Conservation (phyloP, 75 land plant species). For the Larix kaempferi region DNA sequence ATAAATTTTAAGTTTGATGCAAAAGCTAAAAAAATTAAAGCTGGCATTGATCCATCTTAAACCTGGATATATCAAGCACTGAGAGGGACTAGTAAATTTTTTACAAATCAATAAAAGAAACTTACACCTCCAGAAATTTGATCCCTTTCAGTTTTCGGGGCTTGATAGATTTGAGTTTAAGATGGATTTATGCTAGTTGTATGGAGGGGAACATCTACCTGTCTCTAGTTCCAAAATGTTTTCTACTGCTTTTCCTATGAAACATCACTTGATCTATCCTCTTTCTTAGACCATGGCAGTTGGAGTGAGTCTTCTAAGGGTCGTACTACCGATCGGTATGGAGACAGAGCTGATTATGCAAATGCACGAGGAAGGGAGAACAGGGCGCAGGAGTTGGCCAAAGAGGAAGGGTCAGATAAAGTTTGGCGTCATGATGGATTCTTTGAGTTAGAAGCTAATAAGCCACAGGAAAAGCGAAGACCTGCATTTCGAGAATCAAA, state of each 20-base stretch:
- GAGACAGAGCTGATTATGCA: slow-evolving; percentile 11
- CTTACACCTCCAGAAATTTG: too few species aligned
- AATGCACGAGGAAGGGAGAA: slow-evolving; percentile 27
- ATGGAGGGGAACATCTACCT: not conserved
- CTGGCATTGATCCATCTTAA: too few species aligned
- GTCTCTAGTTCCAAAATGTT: not conserved
- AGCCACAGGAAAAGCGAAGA: slow-evolving; percentile 34
- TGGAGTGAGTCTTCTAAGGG: slow-evolving; percentile 39
- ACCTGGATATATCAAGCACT: too few species aligned
- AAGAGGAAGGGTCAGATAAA: slow-evolving; percentile 14
- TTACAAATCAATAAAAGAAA: too few species aligned
- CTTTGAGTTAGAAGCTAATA: slow-evolving; percentile 36
- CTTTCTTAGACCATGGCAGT: slow-evolving; percentile 39
- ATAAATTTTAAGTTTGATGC: too few species aligned
- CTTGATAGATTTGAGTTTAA: too few species aligned
- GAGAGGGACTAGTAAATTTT: too few species aligned
- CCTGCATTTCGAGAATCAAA: slow-evolving; percentile 57
- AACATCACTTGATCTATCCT: not conserved
- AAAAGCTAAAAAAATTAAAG: too few species aligned
- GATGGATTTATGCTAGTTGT: not conserved
- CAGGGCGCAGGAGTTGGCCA: slow-evolving; percentile 12
- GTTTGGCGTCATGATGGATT: slow-evolving; percentile 64
- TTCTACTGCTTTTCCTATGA: not conserved
- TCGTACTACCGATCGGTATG: slow-evolving; percentile 13
- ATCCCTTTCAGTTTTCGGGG: too few species aligned